Percentiles rank a stretch among this genome's conserved stretches.
Evolutionary conservation across 306 rosid species (phyloP).

Genomic region (Rubus parviflorus): DNA sequence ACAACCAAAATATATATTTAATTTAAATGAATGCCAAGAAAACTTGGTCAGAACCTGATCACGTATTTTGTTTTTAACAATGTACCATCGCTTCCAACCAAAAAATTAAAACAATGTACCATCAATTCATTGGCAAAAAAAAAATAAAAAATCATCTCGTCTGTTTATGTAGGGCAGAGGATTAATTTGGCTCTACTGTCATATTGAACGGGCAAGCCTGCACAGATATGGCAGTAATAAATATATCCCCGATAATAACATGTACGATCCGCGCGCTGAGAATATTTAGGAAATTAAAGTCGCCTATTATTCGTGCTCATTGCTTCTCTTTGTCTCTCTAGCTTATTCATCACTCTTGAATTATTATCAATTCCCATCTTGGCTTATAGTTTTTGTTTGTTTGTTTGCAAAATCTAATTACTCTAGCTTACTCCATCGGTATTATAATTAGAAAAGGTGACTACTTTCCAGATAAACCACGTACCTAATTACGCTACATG

Average conservation of each 20-base stretch:
- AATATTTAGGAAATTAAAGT: background rate
- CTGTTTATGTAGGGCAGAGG: background rate
- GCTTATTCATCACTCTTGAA: background rate
- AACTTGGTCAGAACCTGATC: constrained; percentile 6
- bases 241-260: background rate
- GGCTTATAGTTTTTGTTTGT: background rate
- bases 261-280: background rate
- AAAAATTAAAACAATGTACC: background rate
- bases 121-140: background rate
- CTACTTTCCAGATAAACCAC: too few relatives aligned
- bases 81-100: background rate
- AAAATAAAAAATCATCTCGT: background rate
- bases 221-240: background rate
- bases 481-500: too few relatives aligned
- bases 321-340: background rate
- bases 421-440: too few relatives aligned
- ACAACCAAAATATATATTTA: background rate
- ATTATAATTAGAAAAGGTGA: too few relatives aligned
- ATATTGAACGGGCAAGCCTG: background rate
- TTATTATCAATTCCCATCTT: background rate
- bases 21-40: background rate
- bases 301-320: background rate
- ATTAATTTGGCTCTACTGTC: background rate
- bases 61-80: background rate
- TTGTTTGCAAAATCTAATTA: background rate